Conservation (phyloP, 805 yeast genomes). For the Nakazawaea anatomiae region DNA sequence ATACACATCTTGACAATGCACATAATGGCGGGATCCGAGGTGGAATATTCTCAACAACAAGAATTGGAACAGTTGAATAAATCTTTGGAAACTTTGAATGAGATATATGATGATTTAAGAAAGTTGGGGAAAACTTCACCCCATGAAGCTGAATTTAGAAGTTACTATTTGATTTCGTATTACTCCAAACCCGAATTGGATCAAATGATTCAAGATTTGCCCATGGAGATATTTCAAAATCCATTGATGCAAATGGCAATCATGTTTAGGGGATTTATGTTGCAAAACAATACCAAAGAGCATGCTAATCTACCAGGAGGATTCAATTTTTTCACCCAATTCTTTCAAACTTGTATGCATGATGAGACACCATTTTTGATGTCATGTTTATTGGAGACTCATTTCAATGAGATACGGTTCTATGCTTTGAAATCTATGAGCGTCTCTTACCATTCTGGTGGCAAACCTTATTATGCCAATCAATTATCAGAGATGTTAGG, state of each 20-base stretch:
- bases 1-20: conserved; percentile 81
- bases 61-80: conserved; percentile 93
- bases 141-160: conserved; percentile 90
- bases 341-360: conserved; percentile 51
- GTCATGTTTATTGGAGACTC: conserved; percentile 72
- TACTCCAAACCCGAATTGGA: conserved; percentile 82
- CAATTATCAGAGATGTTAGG: conserved; percentile 49
- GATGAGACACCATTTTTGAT: conserved; percentile 58
- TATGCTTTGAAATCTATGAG: conserved; percentile 66
- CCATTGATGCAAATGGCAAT: conserved; percentile 64
- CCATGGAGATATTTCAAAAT: conserved; percentile 47
- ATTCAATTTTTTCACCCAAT: conserved; percentile 52
- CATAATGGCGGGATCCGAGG: conserved; percentile 66
- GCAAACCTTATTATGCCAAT: conserved; percentile 54
- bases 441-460: conserved; percentile 60
- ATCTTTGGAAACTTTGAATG: conserved; percentile 80
- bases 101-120: conserved; percentile 78
- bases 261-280: conserved; percentile 57
- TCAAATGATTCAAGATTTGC: conserved; percentile 64
- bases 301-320: conserved; percentile 51
- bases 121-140: conserved; percentile 56
- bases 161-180: conserved; percentile 77
- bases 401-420: conserved; percentile 72
- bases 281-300: conserved; percentile 55
- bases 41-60: conserved; percentile 87